These are phyloP conservation scores for Paecilomyces variotii DNA, from an alignment of 2,329 filamentous ascomycete genomes.

Conservation along the genomic window DNA sequence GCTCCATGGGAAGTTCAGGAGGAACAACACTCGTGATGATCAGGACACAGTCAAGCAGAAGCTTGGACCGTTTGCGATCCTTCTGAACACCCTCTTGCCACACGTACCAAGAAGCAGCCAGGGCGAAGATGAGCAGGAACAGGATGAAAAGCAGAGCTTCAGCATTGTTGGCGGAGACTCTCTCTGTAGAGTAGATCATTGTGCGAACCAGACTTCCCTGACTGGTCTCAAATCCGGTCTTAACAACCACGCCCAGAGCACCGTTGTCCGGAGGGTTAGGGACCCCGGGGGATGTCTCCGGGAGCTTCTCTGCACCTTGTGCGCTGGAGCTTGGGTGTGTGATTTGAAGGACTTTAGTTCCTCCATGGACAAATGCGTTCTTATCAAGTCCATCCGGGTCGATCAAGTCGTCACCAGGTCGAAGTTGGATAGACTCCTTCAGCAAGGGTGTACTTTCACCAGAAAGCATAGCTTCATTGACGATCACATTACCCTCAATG, in stretches of 20 bases:
- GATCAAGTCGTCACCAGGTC: slow-evolving; percentile 69
- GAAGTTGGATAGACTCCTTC: slow-evolving; percentile 90
- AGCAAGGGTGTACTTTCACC: slow-evolving; percentile 94
- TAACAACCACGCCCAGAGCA: slow-evolving; percentile 86
- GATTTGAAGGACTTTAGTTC: slow-evolving; percentile 93
- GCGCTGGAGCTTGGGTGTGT: slow-evolving; percentile 70
- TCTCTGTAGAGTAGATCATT: slow-evolving; percentile 99
- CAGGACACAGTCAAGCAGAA: slow-evolving; percentile 91
- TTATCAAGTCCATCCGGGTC: slow-evolving; percentile 92
- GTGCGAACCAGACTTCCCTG: slow-evolving; percentile 95
- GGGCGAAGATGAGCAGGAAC: slow-evolving; percentile 89
- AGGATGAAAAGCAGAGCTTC: slow-evolving; percentile 97
- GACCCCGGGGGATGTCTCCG: slow-evolving; percentile 66
- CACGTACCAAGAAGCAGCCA: slow-evolving; percentile 97
- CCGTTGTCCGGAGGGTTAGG: slow-evolving; percentile 84
- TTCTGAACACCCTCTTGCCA: slow-evolving; percentile 93
- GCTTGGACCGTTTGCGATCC: slow-evolving; percentile 94
- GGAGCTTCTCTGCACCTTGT: slow-evolving; percentile 55
- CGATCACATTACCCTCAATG: slow-evolving; percentile 90
- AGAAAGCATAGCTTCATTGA: slow-evolving; percentile 98
- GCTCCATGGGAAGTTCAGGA: slow-evolving; percentile 96
- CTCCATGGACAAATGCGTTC: slow-evolving; percentile 91
- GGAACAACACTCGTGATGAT: slow-evolving; percentile 97
- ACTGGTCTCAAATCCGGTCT: slow-evolving; percentile 97
- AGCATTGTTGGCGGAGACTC: slow-evolving; percentile 95